Base-by-base conservation (phyloP, 2,329 filamentous ascomycete genomes). In the Pseudogymnoascus sp. region DNA sequence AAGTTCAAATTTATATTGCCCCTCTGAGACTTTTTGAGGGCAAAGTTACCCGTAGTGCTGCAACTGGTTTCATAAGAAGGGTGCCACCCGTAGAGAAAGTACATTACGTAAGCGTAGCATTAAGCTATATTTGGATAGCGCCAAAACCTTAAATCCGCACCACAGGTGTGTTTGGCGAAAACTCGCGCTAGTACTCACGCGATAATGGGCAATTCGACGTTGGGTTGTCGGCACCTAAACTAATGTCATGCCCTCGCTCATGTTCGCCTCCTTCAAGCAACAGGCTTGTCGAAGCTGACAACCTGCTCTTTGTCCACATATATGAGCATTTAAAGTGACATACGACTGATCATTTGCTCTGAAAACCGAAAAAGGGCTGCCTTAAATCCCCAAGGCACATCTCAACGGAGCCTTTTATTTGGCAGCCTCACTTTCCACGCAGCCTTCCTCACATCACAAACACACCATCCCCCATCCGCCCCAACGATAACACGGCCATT, bases 151-250 rank as follows among this genome's bases (percentile, higher is more conserved):
- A 55, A 55, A 22, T 55, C 49, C 16, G 49, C 49, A 55, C 49
- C 49, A 55, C 16, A 55, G 45, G 25, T 25, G 49, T 55, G 49
- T 55, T 55, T 55, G 49, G 49, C 33, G 28, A 55, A 33, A 33
- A 12, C 25, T 55, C 49, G 28, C 49, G 49, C 49, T 55, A 55
- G 49, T 33, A 19, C 49, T 55, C 49, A 55, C 49, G 49, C 49
- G 49, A 55, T 55, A 55, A 55, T 19, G 49, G 49, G 49, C 49
- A 55, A 55, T 55, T 55, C 49, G 49, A 55, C 49, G 25, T 55
- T 55, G 49, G 49, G 49, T 55, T 19, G 49, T 55, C 49, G 28
- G 28, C 49, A 33, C 49, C 49, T 33, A 55, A 55, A 33, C 49
- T 55, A 55, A 33, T 55, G 49, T 5, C 28, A 55, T 55, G 49